A percentile compares a stretch with the other conserved stretches of the same genome.
Evolutionary conservation across 2,329 filamentous ascomycete genomes (phyloP).

Genomic region (Lachnellula hyalina): DNA sequence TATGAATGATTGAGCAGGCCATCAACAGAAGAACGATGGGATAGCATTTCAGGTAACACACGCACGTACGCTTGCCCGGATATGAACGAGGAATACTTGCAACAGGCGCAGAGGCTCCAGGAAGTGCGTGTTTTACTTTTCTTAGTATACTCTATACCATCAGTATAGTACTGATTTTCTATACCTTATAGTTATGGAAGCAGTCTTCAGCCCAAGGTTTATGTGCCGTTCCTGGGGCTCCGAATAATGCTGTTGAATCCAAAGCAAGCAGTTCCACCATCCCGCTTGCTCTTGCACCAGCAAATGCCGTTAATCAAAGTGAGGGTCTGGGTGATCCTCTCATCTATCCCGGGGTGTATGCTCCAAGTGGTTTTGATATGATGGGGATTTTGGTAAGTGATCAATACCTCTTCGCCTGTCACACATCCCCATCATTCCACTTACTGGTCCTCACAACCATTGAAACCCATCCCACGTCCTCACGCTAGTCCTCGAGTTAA

Average conservation of each 20-base stretch:
- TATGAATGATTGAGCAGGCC: neutral
- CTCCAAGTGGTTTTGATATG: constrained; percentile 50
- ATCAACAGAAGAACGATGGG: neutral
- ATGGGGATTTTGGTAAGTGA: constrained; percentile 49
- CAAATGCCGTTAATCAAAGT: neutral
- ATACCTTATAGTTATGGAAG: neutral
- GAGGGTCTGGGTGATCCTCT: constrained; percentile 36
- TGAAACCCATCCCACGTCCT: too few species aligned
- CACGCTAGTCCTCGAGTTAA: neutral
- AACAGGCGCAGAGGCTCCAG: constrained; percentile 13
- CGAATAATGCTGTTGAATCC: neutral
- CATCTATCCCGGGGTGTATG: constrained; percentile 53
- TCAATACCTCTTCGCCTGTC: neutral
- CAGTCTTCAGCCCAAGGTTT: neutral
- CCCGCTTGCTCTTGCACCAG: neutral
- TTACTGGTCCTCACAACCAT: neutral
- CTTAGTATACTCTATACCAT: neutral
- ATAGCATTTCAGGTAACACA: neutral
- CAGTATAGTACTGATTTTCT: neutral
- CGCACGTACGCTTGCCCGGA: too few species aligned
- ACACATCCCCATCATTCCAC: neutral
- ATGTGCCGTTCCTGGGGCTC: neutral
- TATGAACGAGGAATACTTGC: constrained; percentile 8
- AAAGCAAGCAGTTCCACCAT: neutral
- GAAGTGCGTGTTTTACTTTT: constrained; percentile 8